Percentiles rank a stretch among this genome's conserved stretches.
phyloP scores from a whole-genome alignment of 2,329 filamentous ascomycete species.

The Hypoxylon sp. region DNA sequence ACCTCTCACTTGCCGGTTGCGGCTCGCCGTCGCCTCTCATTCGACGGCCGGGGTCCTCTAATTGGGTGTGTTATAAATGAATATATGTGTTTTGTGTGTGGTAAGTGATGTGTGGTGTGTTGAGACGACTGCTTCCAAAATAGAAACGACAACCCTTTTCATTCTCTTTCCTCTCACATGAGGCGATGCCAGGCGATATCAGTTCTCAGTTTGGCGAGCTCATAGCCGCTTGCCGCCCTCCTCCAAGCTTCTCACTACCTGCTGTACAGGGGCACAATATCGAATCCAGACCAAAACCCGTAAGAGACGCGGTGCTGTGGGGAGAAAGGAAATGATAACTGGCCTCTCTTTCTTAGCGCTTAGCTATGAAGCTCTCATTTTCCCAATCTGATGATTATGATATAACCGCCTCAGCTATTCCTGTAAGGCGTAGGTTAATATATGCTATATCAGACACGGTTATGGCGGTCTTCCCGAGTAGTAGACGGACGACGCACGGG shows the following conservation, averaged over 20 bases:
- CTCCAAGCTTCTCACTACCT: constrained; percentile 31
- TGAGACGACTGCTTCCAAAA: constrained; percentile 33
- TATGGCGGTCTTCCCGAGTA: background rate
- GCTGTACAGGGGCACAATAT: constrained; percentile 18
- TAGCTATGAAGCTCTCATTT: constrained; percentile 23
- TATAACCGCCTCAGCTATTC: constrained; percentile 22
- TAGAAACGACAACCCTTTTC: constrained; percentile 22
- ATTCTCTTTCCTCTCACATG: constrained; percentile 27
- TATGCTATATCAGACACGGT: constrained; percentile 26
- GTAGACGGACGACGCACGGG: background rate
- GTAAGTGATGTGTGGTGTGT: constrained; percentile 9
- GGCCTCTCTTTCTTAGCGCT: constrained; percentile 23
- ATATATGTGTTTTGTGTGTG: too few relatives aligned
- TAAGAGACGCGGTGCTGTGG: constrained; percentile 3
- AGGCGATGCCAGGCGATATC: constrained; percentile 45
- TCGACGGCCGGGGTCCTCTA: constrained; percentile 14
- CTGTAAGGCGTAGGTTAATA: constrained; percentile 17
- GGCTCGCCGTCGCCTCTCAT: constrained; percentile 24
- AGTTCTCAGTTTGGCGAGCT: constrained; percentile 32
- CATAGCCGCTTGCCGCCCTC: constrained; percentile 31
- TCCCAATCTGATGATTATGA: constrained; percentile 28
- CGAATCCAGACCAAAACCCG: constrained; percentile 33
- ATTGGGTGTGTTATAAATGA: too few relatives aligned
- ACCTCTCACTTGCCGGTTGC: constrained; percentile 19
- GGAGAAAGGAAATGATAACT: constrained; percentile 20